Percentiles rank a stretch among this genome's conserved stretches.
phyloP scores from a whole-genome alignment of 1,284 basidiomycete species.

The Phylloboletellus chloephorus region DNA sequence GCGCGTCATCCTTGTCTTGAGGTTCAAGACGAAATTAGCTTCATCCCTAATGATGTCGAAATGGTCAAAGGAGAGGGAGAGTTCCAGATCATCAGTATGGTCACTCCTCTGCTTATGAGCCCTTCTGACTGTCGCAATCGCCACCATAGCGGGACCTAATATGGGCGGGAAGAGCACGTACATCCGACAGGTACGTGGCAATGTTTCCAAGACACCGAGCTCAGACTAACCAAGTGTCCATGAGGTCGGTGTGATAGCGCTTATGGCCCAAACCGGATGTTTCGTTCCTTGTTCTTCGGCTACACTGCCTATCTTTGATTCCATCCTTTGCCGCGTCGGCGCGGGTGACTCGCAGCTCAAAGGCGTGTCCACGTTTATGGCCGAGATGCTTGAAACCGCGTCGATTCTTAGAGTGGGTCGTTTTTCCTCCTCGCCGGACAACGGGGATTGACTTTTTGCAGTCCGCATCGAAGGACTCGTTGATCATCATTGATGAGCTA shows the following conservation, averaged over 20 bases:
- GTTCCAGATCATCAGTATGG: conserved; percentile 81
- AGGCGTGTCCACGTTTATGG: conserved; percentile 99
- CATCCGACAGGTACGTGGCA: conserved; percentile 66
- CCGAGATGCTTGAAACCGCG: conserved; percentile 98
- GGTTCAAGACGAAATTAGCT: conserved; percentile 91
- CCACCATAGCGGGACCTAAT: conserved; percentile 76
- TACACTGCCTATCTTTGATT: conserved; percentile 90
- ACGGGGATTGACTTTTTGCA: conserved; percentile 28
- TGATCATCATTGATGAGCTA: conserved; percentile 98
- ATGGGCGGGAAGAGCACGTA: conserved; percentile 97
- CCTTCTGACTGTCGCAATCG: conserved; percentile 4
- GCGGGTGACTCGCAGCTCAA: conserved; percentile 97
- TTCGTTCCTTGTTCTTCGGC: conserved; percentile 94
- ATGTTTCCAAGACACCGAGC: neutral
- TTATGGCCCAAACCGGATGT: conserved; percentile 94
- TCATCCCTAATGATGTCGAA: conserved; percentile 93
- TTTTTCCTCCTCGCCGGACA: neutral
- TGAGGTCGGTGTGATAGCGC: conserved; percentile 85
- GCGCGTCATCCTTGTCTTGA: conserved; percentile 96
- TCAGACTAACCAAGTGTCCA: conserved; percentile 8
- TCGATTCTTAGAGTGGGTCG: conserved; percentile 81
- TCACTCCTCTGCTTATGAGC: neutral
- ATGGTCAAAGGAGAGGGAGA: conserved; percentile 86
- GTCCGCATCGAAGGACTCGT: conserved; percentile 88
- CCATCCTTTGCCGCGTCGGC: conserved; percentile 92